Conservation (phyloP, 495 filamentous ascomycete species). For the Annulohypoxylon bovei region DNA sequence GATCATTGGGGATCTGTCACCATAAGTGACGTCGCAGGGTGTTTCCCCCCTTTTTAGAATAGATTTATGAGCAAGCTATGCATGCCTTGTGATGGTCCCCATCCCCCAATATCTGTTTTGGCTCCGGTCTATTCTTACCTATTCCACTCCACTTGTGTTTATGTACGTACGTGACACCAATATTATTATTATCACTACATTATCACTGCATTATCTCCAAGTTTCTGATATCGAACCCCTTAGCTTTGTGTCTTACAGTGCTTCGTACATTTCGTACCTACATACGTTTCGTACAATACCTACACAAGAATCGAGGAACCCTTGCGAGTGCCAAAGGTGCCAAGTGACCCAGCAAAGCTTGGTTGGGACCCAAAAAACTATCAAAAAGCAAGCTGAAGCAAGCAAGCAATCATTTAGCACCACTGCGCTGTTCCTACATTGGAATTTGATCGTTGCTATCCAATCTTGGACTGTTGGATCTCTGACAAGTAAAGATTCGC, state of each 20-base stretch:
- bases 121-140: not conserved
- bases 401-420: slow-evolving; percentile 29
- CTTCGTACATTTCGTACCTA: not conserved
- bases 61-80: slow-evolving; percentile 23
- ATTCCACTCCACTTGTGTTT: slow-evolving; percentile 10
- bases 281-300: not conserved
- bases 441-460: slow-evolving; percentile 25
- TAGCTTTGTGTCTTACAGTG: not conserved
- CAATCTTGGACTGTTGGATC: slow-evolving; percentile 9
- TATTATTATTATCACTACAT: slow-evolving; percentile 5
- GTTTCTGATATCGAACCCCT: not conserved
- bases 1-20: slow-evolving; percentile 37
- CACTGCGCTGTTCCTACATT: slow-evolving; percentile 31
- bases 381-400: slow-evolving; percentile 24
- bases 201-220: not conserved
- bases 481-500: slow-evolving; percentile 17
- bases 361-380: not conserved
- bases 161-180: slow-evolving; percentile 27
- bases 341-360: slow-evolving; percentile 27
- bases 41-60: slow-evolving; percentile 29
- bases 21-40: slow-evolving; percentile 36
- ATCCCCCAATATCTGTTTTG: slow-evolving; percentile 7
- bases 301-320: not conserved
- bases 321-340: slow-evolving; percentile 3
- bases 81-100: not conserved